Percentiles rank a stretch among this genome's conserved stretches.
phyloP scores from a whole-genome alignment of 2,329 filamentous ascomycete genomes.

The Stachybotrys chartarum region DNA sequence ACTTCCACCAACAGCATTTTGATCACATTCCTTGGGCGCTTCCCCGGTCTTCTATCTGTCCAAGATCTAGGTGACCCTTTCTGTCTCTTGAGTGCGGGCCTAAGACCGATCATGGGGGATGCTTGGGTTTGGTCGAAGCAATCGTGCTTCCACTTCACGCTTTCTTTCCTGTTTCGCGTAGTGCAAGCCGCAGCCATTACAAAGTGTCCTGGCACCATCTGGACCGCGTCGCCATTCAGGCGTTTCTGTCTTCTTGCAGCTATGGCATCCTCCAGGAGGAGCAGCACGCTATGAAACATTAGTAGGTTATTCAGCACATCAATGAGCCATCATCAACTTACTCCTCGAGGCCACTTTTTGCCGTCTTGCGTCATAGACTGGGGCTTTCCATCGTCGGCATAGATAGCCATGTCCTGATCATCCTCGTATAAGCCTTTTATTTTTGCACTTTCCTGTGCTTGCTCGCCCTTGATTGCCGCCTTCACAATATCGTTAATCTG shows the following conservation, averaged over 20 bases:
- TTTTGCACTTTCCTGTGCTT: conserved; percentile 40
- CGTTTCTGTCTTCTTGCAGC: conserved; percentile 94
- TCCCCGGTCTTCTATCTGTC: too few species aligned
- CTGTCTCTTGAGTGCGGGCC: too few species aligned
- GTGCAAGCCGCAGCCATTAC: conserved; percentile 91
- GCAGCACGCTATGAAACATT: conserved; percentile 80
- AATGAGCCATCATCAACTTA: conserved; percentile 44
- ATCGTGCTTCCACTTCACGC: conserved; percentile 47
- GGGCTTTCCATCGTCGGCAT: conserved; percentile 51
- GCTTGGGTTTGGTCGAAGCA: too few species aligned
- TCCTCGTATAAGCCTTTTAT: conserved; percentile 45
- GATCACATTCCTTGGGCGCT: too few species aligned
- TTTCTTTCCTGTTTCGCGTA: conserved; percentile 66
- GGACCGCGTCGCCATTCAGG: conserved; percentile 96
- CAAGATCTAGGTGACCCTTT: too few species aligned
- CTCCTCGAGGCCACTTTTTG: conserved; percentile 84
- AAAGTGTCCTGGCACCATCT: conserved; percentile 89
- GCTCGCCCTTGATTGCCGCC: conserved; percentile 44
- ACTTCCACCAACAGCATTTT: too few species aligned
- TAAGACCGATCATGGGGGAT: too few species aligned
- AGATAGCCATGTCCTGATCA: conserved; percentile 57
- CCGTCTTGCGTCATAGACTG: conserved; percentile 60
- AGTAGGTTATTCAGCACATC: conserved; percentile 20
- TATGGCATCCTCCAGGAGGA: conserved; percentile 91
- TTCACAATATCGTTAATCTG: conserved; percentile 46